A percentile compares a stretch with the other conserved stretches of the same genome.
Evolutionary conservation across 2,329 filamentous ascomycete genomes (phyloP).

Genomic region (Beauveria sp.): DNA sequence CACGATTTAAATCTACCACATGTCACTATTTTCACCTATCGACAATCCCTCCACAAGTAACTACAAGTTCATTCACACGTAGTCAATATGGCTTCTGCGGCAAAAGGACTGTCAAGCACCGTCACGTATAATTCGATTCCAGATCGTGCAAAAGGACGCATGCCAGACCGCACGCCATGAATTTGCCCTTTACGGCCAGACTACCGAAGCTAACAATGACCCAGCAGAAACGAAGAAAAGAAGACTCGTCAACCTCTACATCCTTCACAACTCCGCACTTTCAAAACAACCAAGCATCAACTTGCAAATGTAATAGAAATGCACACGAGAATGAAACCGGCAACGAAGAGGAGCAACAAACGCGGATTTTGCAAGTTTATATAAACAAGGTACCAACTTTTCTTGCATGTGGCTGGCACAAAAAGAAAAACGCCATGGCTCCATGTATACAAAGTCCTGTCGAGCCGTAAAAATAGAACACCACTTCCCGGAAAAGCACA

Average conservation of each 20-base stretch:
- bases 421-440: slow-evolving; percentile 2
- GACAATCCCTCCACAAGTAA: no score
- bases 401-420: background rate
- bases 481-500: background rate
- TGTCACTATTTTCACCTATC: no score
- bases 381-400: slow-evolving; percentile 3
- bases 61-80: background rate
- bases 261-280: background rate
- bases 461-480: background rate
- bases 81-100: background rate
- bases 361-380: background rate
- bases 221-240: background rate
- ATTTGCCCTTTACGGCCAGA: background rate
- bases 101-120: background rate
- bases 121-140: background rate
- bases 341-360: background rate
- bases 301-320: background rate
- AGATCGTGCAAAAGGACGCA: background rate
- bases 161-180: background rate
- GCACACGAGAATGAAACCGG: background rate
- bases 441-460: slow-evolving; percentile 7
- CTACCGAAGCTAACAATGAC: background rate
- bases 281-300: background rate
- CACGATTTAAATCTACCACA: no score
- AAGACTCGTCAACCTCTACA: background rate